phyloP scores from a whole-genome alignment of 495 filamentous ascomycete genomes.

The Penicillium crystallinum region DNA sequence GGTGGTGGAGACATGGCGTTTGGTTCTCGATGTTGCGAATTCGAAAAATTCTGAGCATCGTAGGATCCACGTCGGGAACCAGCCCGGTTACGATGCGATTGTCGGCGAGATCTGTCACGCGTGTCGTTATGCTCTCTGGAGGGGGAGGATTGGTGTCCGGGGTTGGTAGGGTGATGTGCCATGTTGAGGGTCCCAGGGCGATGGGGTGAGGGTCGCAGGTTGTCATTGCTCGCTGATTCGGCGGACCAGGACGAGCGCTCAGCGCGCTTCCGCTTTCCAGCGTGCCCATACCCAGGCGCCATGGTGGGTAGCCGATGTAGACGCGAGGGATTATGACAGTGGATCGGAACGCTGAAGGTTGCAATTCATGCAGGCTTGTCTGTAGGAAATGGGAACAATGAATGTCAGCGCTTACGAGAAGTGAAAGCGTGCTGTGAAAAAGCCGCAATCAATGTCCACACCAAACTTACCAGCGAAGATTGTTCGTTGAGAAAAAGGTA shows the following conservation, averaged over 20 bases:
- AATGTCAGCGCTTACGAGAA: conserved; percentile 14
- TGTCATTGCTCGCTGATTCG: conserved; percentile 46
- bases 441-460: not conserved
- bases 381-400: conserved; percentile 6
- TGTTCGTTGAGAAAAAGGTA: conserved; percentile 1
- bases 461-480: conserved; percentile 15
- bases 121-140: conserved; percentile 40
- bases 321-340: conserved; percentile 27
- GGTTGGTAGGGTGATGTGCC: conserved; percentile 45
- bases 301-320: conserved; percentile 32
- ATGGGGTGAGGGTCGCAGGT: conserved; percentile 57
- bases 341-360: conserved; percentile 29
- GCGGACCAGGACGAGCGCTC: conserved; percentile 48
- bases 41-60: conserved; percentile 30
- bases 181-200: conserved; percentile 55
- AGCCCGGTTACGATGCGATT: conserved; percentile 37
- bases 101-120: conserved; percentile 41
- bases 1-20: conserved; percentile 38
- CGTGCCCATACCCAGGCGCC: conserved; percentile 47
- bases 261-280: conserved; percentile 55
- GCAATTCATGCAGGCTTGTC: conserved; percentile 35
- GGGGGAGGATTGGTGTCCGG: conserved; percentile 29
- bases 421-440: not conserved
- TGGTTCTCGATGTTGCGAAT: conserved; percentile 25
- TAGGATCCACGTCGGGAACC: conserved; percentile 28